Evolutionary conservation across 352 stramenopile genomes (phyloP).

Genomic region (Globisporangium barbulae): DNA sequence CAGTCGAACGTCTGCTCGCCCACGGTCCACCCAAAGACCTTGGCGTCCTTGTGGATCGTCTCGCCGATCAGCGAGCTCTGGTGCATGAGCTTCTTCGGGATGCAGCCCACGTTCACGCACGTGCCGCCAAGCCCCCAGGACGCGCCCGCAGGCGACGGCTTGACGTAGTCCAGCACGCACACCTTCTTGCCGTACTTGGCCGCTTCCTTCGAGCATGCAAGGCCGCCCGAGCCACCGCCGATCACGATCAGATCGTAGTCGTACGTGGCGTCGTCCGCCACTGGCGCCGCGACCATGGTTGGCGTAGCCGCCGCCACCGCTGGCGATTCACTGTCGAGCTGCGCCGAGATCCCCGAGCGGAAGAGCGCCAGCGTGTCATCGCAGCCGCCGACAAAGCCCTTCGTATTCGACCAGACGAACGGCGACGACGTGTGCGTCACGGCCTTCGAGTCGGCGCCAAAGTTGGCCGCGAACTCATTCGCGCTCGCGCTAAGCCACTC

Average conservation of each 20-base stretch:
- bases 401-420: slow-evolving; percentile 67
- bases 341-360: slow-evolving; percentile 35
- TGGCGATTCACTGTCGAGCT: background rate
- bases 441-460: slow-evolving; percentile 39
- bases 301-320: slow-evolving; percentile 6
- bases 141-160: slow-evolving; percentile 84
- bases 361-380: slow-evolving; percentile 65
- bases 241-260: slow-evolving; percentile 87
- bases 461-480: slow-evolving; percentile 29
- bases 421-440: slow-evolving; percentile 62
- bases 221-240: slow-evolving; percentile 79
- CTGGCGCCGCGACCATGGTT: background rate
- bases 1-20: slow-evolving; percentile 79
- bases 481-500: slow-evolving; percentile 44
- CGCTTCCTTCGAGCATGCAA: slow-evolving; percentile 95
- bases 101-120: slow-evolving; percentile 99
- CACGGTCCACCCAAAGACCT: slow-evolving; percentile 85
- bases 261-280: slow-evolving; percentile 34
- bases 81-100: slow-evolving; percentile 99
- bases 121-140: slow-evolving; percentile 94
- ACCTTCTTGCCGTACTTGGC: slow-evolving; percentile 92
- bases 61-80: slow-evolving; percentile 92
- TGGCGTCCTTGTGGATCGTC: slow-evolving; percentile 78
- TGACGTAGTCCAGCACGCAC: slow-evolving; percentile 95
- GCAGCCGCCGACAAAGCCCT: slow-evolving; percentile 62